Evolutionary conservation across 140 eudicot species (phyloP), one percentile per base, ranked within the genome.

Genomic region (Flaveria floridana): DNA sequence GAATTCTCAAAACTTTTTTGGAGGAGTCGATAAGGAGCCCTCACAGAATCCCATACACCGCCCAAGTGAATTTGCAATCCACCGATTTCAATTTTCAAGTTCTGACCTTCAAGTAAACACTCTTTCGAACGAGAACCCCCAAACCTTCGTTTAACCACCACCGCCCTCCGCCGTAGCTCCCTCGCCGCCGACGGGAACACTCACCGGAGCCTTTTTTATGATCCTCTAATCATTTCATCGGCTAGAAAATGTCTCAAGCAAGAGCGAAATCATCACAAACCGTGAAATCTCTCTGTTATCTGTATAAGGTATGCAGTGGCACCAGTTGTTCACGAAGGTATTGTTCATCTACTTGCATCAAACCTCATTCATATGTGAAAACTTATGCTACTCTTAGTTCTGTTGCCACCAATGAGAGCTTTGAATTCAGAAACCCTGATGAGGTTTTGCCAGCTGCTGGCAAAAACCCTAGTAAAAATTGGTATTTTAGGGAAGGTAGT

Each of bases 271-370:
- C 79, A 16, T 59, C 74, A 4, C 67, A 73, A 56, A 39, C 82
- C 68, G 13, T 76, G 58, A 79, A 67, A 11, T 65, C 82, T 23
- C 79, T 86, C 19, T 41, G 18, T 55, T n/a, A 67, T 34, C n/a
- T 79, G 1, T 64, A 61, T 26, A 87, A 84, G 83, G 89, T 82
- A 82, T 61, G 84, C 18, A 16, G 14, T 34, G 20, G 48, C 34
- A 13, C 20, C n/a, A 71, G 25, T 34, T 12, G 30, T 69, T 65
- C 82, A 25, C 47, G 34, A 47, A 62, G 37, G n/a, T 30, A 47
- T 44, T 56, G 19, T 3, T 76, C 68, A 30, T 1, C 39, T 2
- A 23, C 9, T 12, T 25, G 11, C 2, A 12, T 61, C 19, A 65
- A 67, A 30, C 6, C 51, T 68, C 70, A 15, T 42, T 25, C 37